Evolutionary conservation across 1,139 yeast species (phyloP).

Genomic region (Fermentozyma sake): DNA sequence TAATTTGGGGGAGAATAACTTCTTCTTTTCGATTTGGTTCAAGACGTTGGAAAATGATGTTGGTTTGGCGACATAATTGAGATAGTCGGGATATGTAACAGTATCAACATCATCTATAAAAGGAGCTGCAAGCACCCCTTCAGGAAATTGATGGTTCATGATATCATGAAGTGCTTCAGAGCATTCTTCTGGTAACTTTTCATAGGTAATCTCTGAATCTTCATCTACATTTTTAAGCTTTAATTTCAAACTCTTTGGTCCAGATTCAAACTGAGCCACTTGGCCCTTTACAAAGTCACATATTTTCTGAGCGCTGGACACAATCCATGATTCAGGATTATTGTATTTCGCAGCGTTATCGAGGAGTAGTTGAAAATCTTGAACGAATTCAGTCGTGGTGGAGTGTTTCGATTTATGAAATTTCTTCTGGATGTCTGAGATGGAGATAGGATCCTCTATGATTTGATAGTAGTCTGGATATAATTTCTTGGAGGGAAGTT

Average conservation of each 20-base stretch:
- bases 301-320: conserved; percentile 46
- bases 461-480: conserved; percentile 81
- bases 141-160: conserved; percentile 39
- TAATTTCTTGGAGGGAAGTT: conserved; percentile 66
- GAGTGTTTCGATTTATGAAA: conserved; percentile 23
- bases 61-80: conserved; percentile 50
- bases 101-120: conserved; percentile 55
- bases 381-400: conserved; percentile 38
- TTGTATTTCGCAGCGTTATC: conserved; percentile 62
- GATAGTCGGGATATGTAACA: conserved; percentile 57
- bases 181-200: conserved; percentile 21
- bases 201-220: conserved; percentile 13
- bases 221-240: conserved; percentile 12
- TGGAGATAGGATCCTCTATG: conserved; percentile 61
- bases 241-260: conserved; percentile 15
- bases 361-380: conserved; percentile 52
- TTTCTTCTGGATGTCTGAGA: conserved; percentile 57
- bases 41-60: conserved; percentile 50
- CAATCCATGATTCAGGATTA: conserved; percentile 59
- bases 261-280: conserved; percentile 21
- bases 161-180: conserved; percentile 29
- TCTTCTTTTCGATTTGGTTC: conserved; percentile 37
- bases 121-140: conserved; percentile 49
- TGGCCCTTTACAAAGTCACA: conserved; percentile 41
- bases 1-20: conserved; percentile 26